phyloP scores from a whole-genome alignment of 768 basidiomycete species.

The Nevesoporus exiguus region DNA sequence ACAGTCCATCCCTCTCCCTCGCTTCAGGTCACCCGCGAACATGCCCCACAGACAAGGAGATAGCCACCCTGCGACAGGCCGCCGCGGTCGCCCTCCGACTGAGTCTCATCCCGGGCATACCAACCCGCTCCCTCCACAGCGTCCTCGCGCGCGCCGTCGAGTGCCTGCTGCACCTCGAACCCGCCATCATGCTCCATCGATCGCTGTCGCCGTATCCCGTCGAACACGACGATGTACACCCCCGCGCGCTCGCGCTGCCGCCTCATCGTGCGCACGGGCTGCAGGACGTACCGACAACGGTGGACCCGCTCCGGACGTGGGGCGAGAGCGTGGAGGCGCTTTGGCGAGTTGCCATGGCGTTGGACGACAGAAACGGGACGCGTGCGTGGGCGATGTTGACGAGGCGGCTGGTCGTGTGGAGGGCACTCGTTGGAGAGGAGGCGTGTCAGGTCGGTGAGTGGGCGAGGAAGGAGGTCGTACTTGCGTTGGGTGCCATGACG shows the following conservation, averaged over 20 bases:
- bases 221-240: neutral
- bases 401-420: constrained; percentile 54
- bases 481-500: neutral
- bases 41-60: constrained; percentile 15
- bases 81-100: constrained; percentile 37
- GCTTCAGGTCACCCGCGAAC: neutral
- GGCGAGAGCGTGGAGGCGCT: constrained; percentile 51
- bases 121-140: constrained; percentile 23
- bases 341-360: constrained; percentile 25
- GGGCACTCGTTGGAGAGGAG: constrained; percentile 41
- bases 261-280: constrained; percentile 36
- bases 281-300: constrained; percentile 31
- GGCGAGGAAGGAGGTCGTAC: constrained; percentile 38
- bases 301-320: constrained; percentile 41
- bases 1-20: neutral
- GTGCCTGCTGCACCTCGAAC: constrained; percentile 32
- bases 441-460: constrained; percentile 47
- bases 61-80: constrained; percentile 21
- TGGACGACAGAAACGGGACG: constrained; percentile 15
- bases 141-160: constrained; percentile 31
- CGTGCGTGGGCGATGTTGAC: constrained; percentile 53
- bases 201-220: neutral
- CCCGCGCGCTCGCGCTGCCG: constrained; percentile 19
- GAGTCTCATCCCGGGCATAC: constrained; percentile 31
- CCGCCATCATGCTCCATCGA: constrained; percentile 3